These are phyloP conservation scores for Pythium aphanidermatum DNA, from an alignment of 352 stramenopile species.

Conservation along the genomic window DNA sequence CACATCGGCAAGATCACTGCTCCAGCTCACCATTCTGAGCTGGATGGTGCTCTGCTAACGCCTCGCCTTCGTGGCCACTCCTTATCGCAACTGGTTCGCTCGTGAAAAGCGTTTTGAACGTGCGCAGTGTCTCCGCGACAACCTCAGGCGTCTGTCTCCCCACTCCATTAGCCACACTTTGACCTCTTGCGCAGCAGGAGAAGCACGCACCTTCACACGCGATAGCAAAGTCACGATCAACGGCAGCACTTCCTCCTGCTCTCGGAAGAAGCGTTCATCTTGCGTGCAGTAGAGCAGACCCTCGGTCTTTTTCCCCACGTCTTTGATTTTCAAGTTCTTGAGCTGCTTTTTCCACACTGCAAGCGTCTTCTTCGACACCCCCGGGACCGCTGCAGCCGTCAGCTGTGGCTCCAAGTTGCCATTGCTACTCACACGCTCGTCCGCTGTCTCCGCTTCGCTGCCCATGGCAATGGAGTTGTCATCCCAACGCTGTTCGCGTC, in stretches of 20 bases:
- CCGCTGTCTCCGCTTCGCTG: constrained; percentile 1
- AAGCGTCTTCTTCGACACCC: constrained; percentile 18
- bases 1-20: too few species aligned
- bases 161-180: background rate
- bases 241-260: constrained; percentile 40
- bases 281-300: constrained; percentile 41
- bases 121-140: constrained; percentile 13
- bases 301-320: constrained; percentile 56
- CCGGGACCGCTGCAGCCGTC: background rate
- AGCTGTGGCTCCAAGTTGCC: background rate
- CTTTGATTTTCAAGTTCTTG: constrained; percentile 67
- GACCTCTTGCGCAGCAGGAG: background rate
- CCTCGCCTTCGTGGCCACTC: background rate
- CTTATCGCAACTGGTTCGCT: background rate
- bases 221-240: constrained; percentile 42
- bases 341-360: constrained; percentile 41
- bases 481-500: background rate
- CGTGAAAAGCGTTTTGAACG: constrained; percentile 15
- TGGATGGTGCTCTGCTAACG: constrained; percentile 19
- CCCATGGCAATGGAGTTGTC: background rate
- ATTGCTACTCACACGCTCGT: background rate
- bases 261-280: constrained; percentile 50
- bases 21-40: constrained; percentile 33
- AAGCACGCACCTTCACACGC: constrained; percentile 30
- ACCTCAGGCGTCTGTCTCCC: constrained; percentile 15